These are phyloP conservation scores for Tripterygium wilfordii DNA, from an alignment of 177 flowering plant genomes.

Conservation along the genomic window DNA sequence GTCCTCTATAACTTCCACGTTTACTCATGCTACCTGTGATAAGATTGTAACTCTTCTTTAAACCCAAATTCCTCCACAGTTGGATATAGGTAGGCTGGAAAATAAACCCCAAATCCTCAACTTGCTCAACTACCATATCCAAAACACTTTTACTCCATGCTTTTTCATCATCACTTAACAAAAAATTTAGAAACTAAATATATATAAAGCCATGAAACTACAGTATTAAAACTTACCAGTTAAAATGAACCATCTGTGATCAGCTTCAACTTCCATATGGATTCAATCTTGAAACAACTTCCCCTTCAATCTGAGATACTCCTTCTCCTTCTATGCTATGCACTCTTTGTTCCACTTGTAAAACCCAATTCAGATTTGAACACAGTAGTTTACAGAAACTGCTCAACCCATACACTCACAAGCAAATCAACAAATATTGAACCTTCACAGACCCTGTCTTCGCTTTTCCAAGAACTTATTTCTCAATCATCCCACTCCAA, in stretches of 20 bases:
- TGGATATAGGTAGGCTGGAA: constrained; percentile 6
- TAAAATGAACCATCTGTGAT: neutral
- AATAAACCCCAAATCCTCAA: neutral
- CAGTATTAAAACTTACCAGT: no score
- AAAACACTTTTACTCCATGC: no score
- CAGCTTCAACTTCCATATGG: neutral
- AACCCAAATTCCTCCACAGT: neutral
- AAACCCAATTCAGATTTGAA: constrained; percentile 9
- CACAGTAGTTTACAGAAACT: constrained; percentile 22
- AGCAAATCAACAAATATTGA: neutral
- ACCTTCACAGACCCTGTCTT: constrained; percentile 15
- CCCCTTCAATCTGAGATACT: neutral
- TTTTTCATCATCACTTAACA: no score
- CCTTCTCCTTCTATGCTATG: neutral
- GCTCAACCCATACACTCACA: constrained; percentile 13
- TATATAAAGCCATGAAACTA: no score
- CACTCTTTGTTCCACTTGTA: constrained; percentile 1
- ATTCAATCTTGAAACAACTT: constrained; percentile 2
- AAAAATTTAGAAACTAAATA: no score
- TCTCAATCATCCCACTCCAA: constrained; percentile 20
- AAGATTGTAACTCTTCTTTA: no score
- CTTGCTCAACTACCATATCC: neutral
- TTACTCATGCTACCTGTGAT: no score
- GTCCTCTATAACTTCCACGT: neutral
- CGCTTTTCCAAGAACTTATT: constrained; percentile 18